Percentiles rank a stretch among this genome's conserved stretches.
Conservation (phyloP, 257 asterid species). For the Scutellaria galericulata region DNA sequence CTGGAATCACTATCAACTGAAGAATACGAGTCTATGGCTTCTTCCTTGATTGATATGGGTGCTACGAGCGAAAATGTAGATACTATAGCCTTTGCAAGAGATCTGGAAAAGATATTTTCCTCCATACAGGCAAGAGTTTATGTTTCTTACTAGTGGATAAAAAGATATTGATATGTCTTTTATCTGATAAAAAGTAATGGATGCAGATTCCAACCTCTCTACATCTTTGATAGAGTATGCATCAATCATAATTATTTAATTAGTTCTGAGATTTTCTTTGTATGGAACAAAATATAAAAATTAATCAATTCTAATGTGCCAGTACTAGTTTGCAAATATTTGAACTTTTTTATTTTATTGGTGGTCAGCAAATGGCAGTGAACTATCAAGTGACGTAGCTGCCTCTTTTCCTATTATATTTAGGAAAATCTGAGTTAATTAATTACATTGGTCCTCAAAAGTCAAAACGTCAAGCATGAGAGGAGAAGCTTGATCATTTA, state of each 20-base stretch:
- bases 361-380: conserved; percentile 1
- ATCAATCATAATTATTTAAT: conserved; percentile 5
- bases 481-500: not conserved
- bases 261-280: not conserved
- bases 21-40: conserved; percentile 88
- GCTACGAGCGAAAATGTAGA: conserved; percentile 84
- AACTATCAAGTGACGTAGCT: not conserved
- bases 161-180: no score
- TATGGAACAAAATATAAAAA: not conserved
- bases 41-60: conserved; percentile 95
- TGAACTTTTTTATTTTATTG: not conserved
- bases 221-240: conserved; percentile 8
- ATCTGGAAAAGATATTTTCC: conserved; percentile 82
- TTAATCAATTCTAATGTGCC: not conserved
- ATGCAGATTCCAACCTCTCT: not conserved
- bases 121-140: conserved; percentile 70
- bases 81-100: conserved; percentile 79
- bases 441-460: not conserved
- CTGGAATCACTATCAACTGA: conserved; percentile 74
- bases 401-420: conserved; percentile 4
- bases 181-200: conserved; percentile 16
- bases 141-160: conserved; percentile 5
- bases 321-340: not conserved
- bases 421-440: not conserved
- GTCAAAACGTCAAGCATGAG: conserved; percentile 6